Evolutionary conservation across 495 filamentous ascomycete genomes (phyloP), one percentile per base, ranked within the genome.

Genomic region (Podospora sp.): DNA sequence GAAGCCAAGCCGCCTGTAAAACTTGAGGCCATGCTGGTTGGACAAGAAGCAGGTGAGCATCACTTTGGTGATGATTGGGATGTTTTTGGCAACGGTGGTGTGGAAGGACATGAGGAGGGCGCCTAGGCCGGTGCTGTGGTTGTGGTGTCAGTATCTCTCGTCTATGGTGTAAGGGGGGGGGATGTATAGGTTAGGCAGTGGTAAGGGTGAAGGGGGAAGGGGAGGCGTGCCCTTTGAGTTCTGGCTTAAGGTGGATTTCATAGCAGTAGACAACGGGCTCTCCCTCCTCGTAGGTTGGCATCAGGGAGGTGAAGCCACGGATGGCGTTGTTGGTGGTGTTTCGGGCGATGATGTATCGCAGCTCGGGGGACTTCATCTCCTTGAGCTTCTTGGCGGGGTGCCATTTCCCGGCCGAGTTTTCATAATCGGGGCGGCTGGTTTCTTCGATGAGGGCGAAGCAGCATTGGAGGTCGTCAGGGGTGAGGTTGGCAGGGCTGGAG

Each of bases 41-140:
- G 81, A 79, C 60, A 84, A 76, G 72, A 95, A 96, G 62, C 91
- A 90, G 2, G 93, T 95, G 76, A 97, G 80, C 93, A 97, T 97
- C 24, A 87, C 80, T 77, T 94, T 94, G 67, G 84, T 79, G 60
- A 93, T 75, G 0, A 81, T 81, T 2, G 81, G 79, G 7, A 84
- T 78, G 56, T 80, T 82, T 2, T 60, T 50, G 24, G 79, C 85
- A 12, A 84, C 73, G 22, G 63, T 78, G 16, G 76, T 76, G 51
- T 82, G 76, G 46, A 80, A 78, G 51, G 69, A 66, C 78, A 87
- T 81, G 21, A 87, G 73, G 14, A 75, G 64, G 3, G 68, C 75
- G 21, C 77, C 82, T 1, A 87, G 68, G 24, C 84, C 84, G 26
- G 82, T 80, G 14, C 84, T 86, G 55, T 22, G 55, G 16, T 1